Percentiles rank a stretch among this genome's conserved stretches.
phyloP scores from a whole-genome alignment of 2,329 filamentous ascomycete species.

The Scytalidium sp. region DNA sequence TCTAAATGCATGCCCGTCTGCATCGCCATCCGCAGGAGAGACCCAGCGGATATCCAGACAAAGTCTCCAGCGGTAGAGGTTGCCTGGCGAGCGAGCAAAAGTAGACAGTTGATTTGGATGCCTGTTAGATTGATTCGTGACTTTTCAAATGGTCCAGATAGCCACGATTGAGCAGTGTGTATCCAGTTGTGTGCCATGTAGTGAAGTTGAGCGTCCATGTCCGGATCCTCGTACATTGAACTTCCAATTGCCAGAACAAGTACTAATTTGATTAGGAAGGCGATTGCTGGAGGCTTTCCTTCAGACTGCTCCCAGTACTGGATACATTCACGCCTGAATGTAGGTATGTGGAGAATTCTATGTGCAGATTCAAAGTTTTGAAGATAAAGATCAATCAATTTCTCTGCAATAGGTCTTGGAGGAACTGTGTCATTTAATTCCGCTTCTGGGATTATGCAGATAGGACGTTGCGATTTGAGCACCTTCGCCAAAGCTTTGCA shows the following conservation, averaged over 20 bases:
- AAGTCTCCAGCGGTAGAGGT: slow-evolving; percentile 47
- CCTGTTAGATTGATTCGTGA: slow-evolving; percentile 43
- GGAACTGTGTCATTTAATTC: slow-evolving; percentile 16
- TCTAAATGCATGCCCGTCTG: slow-evolving; percentile 58
- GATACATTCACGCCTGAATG: slow-evolving; percentile 40
- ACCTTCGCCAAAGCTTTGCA: slow-evolving; percentile 17
- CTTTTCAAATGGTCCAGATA: slow-evolving; percentile 42
- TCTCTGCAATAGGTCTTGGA: slow-evolving; percentile 26
- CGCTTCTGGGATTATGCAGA: slow-evolving; percentile 9
- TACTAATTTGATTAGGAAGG: slow-evolving; percentile 17
- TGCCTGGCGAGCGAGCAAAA: slow-evolving; percentile 46
- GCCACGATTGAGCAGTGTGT: slow-evolving; percentile 40
- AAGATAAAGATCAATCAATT: slow-evolving; percentile 37
- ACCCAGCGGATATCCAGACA: slow-evolving; percentile 49
- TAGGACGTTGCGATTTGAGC: slow-evolving; percentile 14
- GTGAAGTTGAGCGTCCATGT: slow-evolving; percentile 28
- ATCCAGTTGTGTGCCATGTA: slow-evolving; percentile 31
- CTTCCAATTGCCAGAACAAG: slow-evolving; percentile 22
- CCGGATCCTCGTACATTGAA: slow-evolving; percentile 14
- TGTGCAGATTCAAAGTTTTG: slow-evolving; percentile 39
- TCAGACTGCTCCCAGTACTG: slow-evolving; percentile 34
- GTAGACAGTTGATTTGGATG: slow-evolving; percentile 51
- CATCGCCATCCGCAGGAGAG: slow-evolving; percentile 51
- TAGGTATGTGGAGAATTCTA: slow-evolving; percentile 43
- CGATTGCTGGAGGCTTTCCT: slow-evolving; percentile 3